A percentile compares a stretch with the other conserved stretches of the same genome.
Evolutionary conservation across 371 early-diverging fungal genomes (phyloP).

Genomic region (Blyttiomyces sp.): DNA sequence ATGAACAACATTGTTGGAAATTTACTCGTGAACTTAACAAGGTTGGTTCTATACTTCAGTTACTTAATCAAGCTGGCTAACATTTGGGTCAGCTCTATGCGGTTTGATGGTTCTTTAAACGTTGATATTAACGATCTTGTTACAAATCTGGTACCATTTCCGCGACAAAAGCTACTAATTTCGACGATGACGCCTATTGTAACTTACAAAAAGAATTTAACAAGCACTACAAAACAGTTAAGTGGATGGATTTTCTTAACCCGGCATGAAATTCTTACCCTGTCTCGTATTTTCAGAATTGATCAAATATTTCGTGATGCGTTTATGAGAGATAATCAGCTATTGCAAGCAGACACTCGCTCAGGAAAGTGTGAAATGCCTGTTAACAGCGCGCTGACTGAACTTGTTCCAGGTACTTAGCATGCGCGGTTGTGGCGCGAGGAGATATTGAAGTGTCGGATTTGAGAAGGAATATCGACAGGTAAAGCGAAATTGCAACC

Average conservation of each 20-base stretch:
- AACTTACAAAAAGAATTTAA: background rate
- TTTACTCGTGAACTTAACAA: constrained; percentile 51
- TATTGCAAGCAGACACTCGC: constrained; percentile 57
- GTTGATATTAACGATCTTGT: constrained; percentile 75
- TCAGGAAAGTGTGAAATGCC: constrained; percentile 43
- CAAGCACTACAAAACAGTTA: background rate
- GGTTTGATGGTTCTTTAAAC: constrained; percentile 68
- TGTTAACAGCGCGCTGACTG: background rate
- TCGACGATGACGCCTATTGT: constrained; percentile 47
- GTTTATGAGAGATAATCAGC: constrained; percentile 58
- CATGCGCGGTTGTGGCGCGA: constrained; percentile 47
- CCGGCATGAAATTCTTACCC: constrained; percentile 20
- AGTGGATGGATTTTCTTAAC: constrained; percentile 4
- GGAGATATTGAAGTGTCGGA: constrained; percentile 50
- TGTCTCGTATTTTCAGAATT: constrained; percentile 30
- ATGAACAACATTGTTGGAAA: constrained; percentile 60
- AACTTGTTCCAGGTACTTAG: constrained; percentile 37
- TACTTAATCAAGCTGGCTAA: background rate
- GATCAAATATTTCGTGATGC: constrained; percentile 63
- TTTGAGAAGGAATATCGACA: constrained; percentile 49
- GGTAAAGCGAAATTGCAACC: no score
- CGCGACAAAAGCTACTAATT: constrained; percentile 45
- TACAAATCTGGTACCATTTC: constrained; percentile 75
- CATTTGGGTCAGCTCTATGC: constrained; percentile 46
- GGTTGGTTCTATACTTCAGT: constrained; percentile 24